Evolutionary conservation across 345 rosid species (phyloP), one percentile per base, ranked within the genome.

Genomic region (Balakata baccata): DNA sequence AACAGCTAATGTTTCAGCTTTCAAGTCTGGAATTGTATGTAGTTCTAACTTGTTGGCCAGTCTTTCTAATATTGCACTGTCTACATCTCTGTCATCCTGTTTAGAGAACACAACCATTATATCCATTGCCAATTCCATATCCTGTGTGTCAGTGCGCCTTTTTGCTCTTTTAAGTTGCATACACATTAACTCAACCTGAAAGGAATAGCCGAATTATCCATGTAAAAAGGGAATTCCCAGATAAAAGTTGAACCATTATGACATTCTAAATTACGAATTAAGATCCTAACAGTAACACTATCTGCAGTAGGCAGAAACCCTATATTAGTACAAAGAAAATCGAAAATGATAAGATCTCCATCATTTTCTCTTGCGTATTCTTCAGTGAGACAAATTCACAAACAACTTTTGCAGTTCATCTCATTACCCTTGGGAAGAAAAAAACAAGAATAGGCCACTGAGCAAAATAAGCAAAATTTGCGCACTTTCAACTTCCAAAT

Each of bases 41-140:
- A 89, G 79, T 51, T 89, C 88, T 53, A 89, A 70, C 76, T 83
- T 89, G 58, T 77, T 79, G 29, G 90, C 89, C n/a, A 89, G 78
- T 68, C 93, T 85, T 69, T 87, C 85, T 4, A 85, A 78, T 39
- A 87, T 78, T 9, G 86, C 89, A 45, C 43, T 83, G 56, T 89
- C 93, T n/a, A 85, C 86, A 49, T 84, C 81, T 37, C 89, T 66
- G 50, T 85, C 89, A 29, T 89, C 88, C 37, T 63, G 41, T 71
- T 84, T 74, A 0, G 88, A 84, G 67, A 84, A 81, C 17, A 83
- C 88, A 46, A 89, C 87, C 87, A 87, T 87, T 71, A 87, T 78
- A 78, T 89, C 93, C 90, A 89, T 89, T 16, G 89, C 88, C 38
- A 89, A 74, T 63, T 89, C 90, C 6, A 87, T 87, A 75, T 89